phyloP scores from a whole-genome alignment of 768 basidiomycete genomes.

The Rhodotorula taiwanensis region DNA sequence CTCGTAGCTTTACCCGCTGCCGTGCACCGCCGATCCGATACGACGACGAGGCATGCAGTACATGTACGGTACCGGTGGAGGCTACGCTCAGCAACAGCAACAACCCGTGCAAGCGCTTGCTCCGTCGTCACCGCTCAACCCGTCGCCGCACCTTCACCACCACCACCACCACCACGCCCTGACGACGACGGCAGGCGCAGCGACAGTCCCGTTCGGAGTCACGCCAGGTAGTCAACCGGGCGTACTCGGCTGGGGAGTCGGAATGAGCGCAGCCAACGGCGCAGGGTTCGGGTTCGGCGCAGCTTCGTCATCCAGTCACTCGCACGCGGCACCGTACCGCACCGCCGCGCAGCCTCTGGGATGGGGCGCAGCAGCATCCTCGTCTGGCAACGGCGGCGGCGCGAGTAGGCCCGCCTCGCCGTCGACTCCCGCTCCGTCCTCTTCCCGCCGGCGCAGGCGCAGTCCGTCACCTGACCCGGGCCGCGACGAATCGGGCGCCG shows the following conservation, averaged over 20 bases:
- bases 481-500: conserved; percentile 13
- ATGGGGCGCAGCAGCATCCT: background rate
- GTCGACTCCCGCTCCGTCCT: too few species aligned
- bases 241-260: conserved; percentile 24
- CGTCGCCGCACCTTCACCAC: background rate
- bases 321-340: background rate
- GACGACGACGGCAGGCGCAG: background rate
- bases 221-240: conserved; percentile 25
- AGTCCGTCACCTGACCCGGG: conserved; percentile 5
- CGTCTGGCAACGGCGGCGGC: too few species aligned
- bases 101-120: conserved; percentile 15
- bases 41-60: too few species aligned
- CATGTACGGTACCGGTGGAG: background rate
- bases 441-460: conserved; percentile 22
- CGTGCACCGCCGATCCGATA: too few species aligned
- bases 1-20: too few species aligned
- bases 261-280: conserved; percentile 25
- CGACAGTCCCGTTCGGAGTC: conserved; percentile 19
- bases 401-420: too few species aligned
- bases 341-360: background rate
- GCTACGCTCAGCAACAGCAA: background rate
- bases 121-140: background rate
- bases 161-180: background rate
- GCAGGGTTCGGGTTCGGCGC: conserved; percentile 11
- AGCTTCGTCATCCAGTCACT: too few species aligned